These are phyloP conservation scores for Fusarium sp. DNA, from an alignment of 2,329 filamentous ascomycete species.

Conservation along the genomic window DNA sequence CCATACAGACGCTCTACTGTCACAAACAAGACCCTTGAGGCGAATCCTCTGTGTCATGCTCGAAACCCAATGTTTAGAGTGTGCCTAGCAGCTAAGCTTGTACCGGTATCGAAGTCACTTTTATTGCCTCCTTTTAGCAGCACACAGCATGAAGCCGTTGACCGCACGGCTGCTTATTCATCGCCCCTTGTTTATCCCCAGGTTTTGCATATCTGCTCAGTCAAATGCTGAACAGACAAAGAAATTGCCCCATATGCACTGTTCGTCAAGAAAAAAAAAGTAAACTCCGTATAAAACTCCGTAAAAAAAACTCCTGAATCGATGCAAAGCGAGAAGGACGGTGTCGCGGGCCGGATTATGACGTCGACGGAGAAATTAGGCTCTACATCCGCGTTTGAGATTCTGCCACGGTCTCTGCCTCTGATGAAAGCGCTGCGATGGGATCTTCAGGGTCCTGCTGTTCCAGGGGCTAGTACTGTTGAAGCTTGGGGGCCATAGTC, in stretches of 20 bases:
- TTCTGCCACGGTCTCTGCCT: slow-evolving; percentile 25
- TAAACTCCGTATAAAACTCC: too few species aligned
- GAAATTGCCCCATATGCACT: slow-evolving; percentile 2
- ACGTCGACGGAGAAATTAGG: slow-evolving; percentile 45
- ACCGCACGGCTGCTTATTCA: slow-evolving; percentile 18
- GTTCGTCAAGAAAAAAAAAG: slow-evolving; percentile 19
- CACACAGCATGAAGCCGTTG: slow-evolving; percentile 14
- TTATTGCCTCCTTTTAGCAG: slow-evolving; percentile 27
- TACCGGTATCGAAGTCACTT: slow-evolving; percentile 9
- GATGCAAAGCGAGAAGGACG: background rate
- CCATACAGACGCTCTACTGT: background rate
- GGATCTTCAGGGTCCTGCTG: slow-evolving; percentile 49
- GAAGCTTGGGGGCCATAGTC: slow-evolving; percentile 15
- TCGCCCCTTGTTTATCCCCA: slow-evolving; percentile 2
- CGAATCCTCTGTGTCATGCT: slow-evolving; percentile 11
- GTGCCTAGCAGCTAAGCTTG: background rate
- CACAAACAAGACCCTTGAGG: slow-evolving; percentile 3
- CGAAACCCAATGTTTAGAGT: slow-evolving; percentile 2
- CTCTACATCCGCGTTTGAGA: slow-evolving; percentile 35
- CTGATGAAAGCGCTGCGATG: slow-evolving; percentile 34
- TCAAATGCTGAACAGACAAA: background rate
- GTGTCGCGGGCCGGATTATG: slow-evolving; percentile 33
- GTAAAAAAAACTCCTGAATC: background rate
- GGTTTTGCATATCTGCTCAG: background rate
- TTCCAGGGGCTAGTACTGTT: slow-evolving; percentile 33